Evolutionary conservation across 345 rosid species (phyloP).

Genomic region (Lumnitzera racemosa): DNA sequence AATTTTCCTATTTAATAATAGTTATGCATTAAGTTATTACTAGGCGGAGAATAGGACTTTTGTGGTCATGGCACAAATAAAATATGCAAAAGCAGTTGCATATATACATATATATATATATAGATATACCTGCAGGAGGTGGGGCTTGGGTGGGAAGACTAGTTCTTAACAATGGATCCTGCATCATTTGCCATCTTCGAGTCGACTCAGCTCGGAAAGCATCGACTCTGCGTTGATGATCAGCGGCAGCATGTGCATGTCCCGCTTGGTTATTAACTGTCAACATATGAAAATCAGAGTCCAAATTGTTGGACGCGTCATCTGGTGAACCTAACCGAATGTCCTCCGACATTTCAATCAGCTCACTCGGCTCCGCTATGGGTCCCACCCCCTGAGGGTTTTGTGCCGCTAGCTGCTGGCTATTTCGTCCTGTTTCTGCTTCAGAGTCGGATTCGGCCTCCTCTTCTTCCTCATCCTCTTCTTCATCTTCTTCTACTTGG

Average conservation of each 20-base stretch:
- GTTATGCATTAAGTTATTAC: too few relatives aligned
- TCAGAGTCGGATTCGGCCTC: slow-evolving; percentile 38
- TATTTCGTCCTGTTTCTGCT: slow-evolving; percentile 30
- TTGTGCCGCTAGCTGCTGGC: slow-evolving; percentile 8
- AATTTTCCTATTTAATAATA: too few relatives aligned
- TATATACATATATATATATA: background rate
- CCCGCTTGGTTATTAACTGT: slow-evolving; percentile 18
- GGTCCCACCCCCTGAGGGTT: slow-evolving; percentile 13
- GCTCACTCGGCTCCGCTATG: slow-evolving; percentile 48
- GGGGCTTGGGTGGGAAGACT: slow-evolving; percentile 15
- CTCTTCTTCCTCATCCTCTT: slow-evolving; percentile 28
- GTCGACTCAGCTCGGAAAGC: slow-evolving; percentile 38
- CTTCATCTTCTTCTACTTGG: slow-evolving; percentile 29
- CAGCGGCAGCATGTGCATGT: slow-evolving; percentile 13
- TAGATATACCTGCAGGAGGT: slow-evolving; percentile 24
- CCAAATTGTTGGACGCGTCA: slow-evolving; percentile 60
- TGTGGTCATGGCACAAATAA: too few relatives aligned
- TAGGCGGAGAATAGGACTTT: too few relatives aligned
- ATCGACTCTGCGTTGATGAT: slow-evolving; percentile 26
- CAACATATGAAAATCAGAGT: slow-evolving; percentile 44
- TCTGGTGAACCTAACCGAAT: slow-evolving; percentile 77
- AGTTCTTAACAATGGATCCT: slow-evolving; percentile 14
- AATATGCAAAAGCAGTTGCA: too few relatives aligned
- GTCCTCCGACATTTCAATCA: slow-evolving; percentile 77
- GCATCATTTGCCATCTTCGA: slow-evolving; percentile 44